Base-by-base conservation (phyloP, 495 filamentous ascomycete species). In the Penicillium subrubescens region DNA sequence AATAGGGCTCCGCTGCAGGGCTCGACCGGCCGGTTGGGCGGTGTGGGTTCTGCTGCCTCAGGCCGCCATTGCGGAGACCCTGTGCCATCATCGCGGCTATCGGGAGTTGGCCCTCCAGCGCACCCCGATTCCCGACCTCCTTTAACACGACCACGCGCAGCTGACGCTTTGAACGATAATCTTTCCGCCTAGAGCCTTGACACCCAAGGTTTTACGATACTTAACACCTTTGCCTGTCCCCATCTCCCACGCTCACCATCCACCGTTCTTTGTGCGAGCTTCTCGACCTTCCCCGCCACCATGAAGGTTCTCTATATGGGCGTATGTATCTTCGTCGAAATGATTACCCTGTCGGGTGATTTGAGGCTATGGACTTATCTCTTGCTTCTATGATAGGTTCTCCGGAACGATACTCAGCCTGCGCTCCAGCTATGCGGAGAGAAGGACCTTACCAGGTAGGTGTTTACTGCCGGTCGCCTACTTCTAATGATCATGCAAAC, bases 251-350 rank as follows among this genome's bases (percentile, higher is more conserved):
- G 17, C 50, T 35, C 54, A 23, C 43, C 54, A 56, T 37, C 39
- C 7, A 58, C 51, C 53, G 27, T 59, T 39, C 46, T 55, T 34
- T 34, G 53, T 66, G 57, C 41, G n/a, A 57, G 60, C 64, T 19
- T 60, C 57, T 50, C 41, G 39, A 51, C 23, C 46, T 34, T 55
- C 68, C 55, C 70, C 65, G 77, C 75, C 81, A 88, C 62, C 76
- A 97, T 97, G 94, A 97, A 96, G 87, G 82, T 98, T 71, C 86
- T 90, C 80, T 97, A 96, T 80, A 92, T 96, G 70, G 93, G 93
- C 62, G 93, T 96, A 88, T 64, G 88, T 77, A 23, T 39, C 34
- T 48, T 23, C 52, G 66, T 27, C 41, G 57, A 67, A 59, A 39
- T 34, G 12, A n/a, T 41, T 15, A 5, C 15, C 25, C 0, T 8